A percentile compares a stretch with the other conserved stretches of the same genome.
phyloP scores from a whole-genome alignment of 345 rosid species.

The Camelina sativa region DNA sequence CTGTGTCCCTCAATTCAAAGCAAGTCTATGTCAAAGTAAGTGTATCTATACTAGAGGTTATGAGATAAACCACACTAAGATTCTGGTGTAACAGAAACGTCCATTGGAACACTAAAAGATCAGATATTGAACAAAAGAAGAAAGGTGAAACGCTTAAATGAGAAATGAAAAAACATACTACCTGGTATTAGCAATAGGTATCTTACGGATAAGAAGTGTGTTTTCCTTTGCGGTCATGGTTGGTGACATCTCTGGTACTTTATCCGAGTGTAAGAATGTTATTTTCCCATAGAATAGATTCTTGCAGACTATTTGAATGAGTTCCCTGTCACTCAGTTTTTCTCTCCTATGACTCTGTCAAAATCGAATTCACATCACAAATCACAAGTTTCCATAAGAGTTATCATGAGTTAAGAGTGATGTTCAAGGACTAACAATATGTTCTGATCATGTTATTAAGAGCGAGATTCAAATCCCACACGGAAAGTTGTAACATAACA shows the following conservation, averaged over 20 bases:
- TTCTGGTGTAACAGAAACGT: neutral
- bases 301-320: slow-evolving; percentile 60
- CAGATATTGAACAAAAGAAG: neutral
- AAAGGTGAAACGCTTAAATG: neutral
- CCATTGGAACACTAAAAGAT: slow-evolving; percentile 2
- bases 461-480: too few species aligned
- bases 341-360: slow-evolving; percentile 68
- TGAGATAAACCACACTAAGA: slow-evolving; percentile 10
- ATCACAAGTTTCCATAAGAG: slow-evolving; percentile 17
- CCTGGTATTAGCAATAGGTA: slow-evolving; percentile 68
- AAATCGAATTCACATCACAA: neutral
- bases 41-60: neutral
- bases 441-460: too few species aligned
- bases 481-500: too few species aligned
- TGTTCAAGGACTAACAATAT: too few species aligned
- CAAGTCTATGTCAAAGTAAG: neutral
- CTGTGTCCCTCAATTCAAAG: neutral
- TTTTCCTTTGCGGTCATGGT: slow-evolving; percentile 63
- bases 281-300: slow-evolving; percentile 74
- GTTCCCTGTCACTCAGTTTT: slow-evolving; percentile 57
- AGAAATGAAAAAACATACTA: slow-evolving; percentile 31
- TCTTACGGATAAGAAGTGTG: slow-evolving; percentile 86
- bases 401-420: too few species aligned
- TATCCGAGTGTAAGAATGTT: slow-evolving; percentile 72
- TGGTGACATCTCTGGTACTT: slow-evolving; percentile 75